These are phyloP conservation scores for Toxoplasma gondii DNA, from an alignment of 169 alveolate species.

Conservation along the genomic window DNA sequence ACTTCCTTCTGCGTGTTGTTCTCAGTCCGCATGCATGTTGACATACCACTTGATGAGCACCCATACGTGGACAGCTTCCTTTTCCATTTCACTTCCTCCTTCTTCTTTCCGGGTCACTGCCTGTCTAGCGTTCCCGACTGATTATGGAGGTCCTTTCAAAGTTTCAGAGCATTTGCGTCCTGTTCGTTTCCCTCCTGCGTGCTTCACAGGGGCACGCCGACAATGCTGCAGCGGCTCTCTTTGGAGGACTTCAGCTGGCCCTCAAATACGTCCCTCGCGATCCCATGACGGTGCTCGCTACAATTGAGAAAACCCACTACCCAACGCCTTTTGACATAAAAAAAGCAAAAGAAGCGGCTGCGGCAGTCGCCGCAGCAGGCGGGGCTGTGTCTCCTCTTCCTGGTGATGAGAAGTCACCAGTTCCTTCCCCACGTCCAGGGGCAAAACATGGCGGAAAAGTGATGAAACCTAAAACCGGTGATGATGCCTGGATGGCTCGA, in stretches of 20 bases:
- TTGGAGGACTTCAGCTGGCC: constrained; percentile 37
- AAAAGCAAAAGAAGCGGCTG: background rate
- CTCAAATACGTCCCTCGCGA: background rate
- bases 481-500: background rate
- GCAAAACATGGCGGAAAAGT: background rate
- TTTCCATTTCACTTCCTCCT: too few relatives aligned
- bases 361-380: background rate
- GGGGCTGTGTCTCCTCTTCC: background rate
- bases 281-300: background rate
- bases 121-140: too few relatives aligned
- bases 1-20: too few relatives aligned
- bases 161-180: background rate
- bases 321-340: background rate
- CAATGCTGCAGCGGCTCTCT: constrained; percentile 40
- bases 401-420: background rate
- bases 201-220: constrained; percentile 44
- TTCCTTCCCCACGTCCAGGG: background rate
- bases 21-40: too few relatives aligned
- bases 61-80: too few relatives aligned
- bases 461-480: background rate
- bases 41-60: too few relatives aligned
- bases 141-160: too few relatives aligned
- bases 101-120: too few relatives aligned
- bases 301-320: background rate
- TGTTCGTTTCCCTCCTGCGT: background rate